Base-by-base conservation (phyloP, 164 flowering plant species). In the Buxus sempervirens region DNA sequence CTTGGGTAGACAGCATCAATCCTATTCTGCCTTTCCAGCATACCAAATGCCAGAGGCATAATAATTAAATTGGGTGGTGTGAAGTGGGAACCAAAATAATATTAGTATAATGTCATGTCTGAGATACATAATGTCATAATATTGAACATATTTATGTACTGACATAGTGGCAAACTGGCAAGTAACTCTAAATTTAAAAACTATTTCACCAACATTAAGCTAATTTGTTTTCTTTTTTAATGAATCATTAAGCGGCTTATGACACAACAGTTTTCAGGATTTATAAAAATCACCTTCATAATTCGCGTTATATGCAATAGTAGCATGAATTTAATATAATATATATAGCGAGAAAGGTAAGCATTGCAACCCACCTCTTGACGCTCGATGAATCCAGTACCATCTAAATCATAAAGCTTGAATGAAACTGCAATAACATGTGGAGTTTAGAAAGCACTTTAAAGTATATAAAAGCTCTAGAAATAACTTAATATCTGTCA, bases 371-470 rank as follows among this genome's bases (percentile, higher is more conserved):
- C 65, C 77, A 92, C 98, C 96, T 91, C 98, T 38, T 92, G 90
- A 38, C 98, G 91, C 72, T 95, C 98, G 68, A 95, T 95, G 75
- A 84, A 92, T 64, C 99, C 99, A 5, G 97, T 90, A 15, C 76
- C 77, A 70, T 89, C 97, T 88, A 95, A 24, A 80, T 95, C 99
- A 81, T 95, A 92, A 25, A 95, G 90, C 80, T 77, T 89, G 75
- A 90, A 95, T 54, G 90, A 79, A 84, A 87, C 96, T 89, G 86
- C 77, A 79, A 66, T 7, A 49, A 6, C 21, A 64, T 53, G 15
- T 22, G 18, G 51, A 45, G 22, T 14, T 36, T 41, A 19, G 19
- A 45, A 62, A 21, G 36, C 20, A 14, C 41, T 22, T 0, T 20
- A 64, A 70, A 41, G 60, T 18, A 63, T 14, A 20, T 12, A 63